These are phyloP conservation scores for Lepiota subincarnata DNA, from an alignment of 768 basidiomycete species.

Conservation along the genomic window DNA sequence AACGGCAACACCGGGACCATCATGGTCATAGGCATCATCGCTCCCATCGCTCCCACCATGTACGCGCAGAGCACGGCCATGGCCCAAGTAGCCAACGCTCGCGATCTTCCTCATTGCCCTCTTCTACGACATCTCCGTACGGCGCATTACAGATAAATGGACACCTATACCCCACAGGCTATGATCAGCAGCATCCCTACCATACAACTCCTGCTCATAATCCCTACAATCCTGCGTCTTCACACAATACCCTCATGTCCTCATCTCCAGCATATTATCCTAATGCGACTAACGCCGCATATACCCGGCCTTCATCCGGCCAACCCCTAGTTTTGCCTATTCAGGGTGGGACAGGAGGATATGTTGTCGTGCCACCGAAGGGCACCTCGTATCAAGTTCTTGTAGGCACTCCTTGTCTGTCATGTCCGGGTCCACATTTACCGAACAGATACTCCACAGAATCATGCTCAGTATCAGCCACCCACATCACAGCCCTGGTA, in stretches of 20 bases:
- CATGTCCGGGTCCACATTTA: background rate
- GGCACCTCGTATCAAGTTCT: constrained; percentile 6
- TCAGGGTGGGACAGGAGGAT: background rate
- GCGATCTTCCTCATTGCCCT: background rate
- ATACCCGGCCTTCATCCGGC: background rate
- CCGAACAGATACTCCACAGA: background rate
- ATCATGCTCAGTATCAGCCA: background rate
- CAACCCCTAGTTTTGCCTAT: constrained; percentile 1
- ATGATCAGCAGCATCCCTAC: background rate
- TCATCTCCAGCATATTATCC: background rate
- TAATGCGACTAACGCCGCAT: too few relatives aligned
- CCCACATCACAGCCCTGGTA: constrained; percentile 7
- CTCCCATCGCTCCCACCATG: background rate
- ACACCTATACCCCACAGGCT: background rate
- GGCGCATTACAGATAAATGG: background rate
- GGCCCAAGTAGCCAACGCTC: background rate
- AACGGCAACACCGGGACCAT: background rate
- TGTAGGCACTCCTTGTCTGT: background rate
- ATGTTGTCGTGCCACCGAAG: background rate
- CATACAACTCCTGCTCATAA: background rate
- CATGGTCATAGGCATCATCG: background rate
- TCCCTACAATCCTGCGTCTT: background rate
- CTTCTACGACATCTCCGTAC: background rate
- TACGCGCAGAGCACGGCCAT: background rate
- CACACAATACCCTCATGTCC: background rate